Percentiles rank a stretch among this genome's conserved stretches.
These are phyloP conservation scores for Calonectria honghensis DNA, from an alignment of 2,329 filamentous ascomycete species.

Conservation along the genomic window DNA sequence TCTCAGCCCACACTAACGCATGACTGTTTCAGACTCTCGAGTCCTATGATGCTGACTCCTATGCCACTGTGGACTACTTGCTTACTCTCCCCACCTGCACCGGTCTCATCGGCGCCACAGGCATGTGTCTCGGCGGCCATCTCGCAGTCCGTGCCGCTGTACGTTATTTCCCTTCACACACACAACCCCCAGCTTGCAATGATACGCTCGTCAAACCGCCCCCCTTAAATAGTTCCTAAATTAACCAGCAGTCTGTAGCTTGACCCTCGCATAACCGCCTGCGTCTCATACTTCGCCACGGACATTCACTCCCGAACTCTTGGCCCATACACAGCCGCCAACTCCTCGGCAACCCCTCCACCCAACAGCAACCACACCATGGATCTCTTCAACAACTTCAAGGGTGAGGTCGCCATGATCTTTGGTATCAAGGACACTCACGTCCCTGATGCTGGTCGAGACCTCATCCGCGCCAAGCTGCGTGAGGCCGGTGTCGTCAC, in stretches of 20 bases:
- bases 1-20: not conserved
- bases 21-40: slow-evolving; percentile 77
- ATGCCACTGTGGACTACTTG: slow-evolving; percentile 80
- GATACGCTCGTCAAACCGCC: slow-evolving; percentile 13
- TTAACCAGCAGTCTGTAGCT: slow-evolving; percentile 64
- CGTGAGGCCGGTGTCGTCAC: slow-evolving; percentile 84
- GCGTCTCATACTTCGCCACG: slow-evolving; percentile 93
- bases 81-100: slow-evolving; percentile 86
- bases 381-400: slow-evolving; percentile 77
- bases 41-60: slow-evolving; percentile 89
- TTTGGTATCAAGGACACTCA: slow-evolving; percentile 95
- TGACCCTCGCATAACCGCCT: slow-evolving; percentile 84
- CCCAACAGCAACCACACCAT: slow-evolving; percentile 69
- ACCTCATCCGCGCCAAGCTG: slow-evolving; percentile 88
- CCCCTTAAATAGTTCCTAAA: not conserved
- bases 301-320: slow-evolving; percentile 89
- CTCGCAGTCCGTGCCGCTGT: slow-evolving; percentile 79
- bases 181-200: not conserved
- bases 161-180: slow-evolving; percentile 52
- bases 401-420: slow-evolving; percentile 91
- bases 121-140: slow-evolving; percentile 96
- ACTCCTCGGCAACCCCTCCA: slow-evolving; percentile 64
- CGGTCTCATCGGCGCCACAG: slow-evolving; percentile 85
- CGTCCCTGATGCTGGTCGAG: slow-evolving; percentile 87
- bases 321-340: slow-evolving; percentile 74